Evolutionary conservation across 2,329 filamentous ascomycete species (phyloP).

Genomic region (Herpomyces periplanetae): DNA sequence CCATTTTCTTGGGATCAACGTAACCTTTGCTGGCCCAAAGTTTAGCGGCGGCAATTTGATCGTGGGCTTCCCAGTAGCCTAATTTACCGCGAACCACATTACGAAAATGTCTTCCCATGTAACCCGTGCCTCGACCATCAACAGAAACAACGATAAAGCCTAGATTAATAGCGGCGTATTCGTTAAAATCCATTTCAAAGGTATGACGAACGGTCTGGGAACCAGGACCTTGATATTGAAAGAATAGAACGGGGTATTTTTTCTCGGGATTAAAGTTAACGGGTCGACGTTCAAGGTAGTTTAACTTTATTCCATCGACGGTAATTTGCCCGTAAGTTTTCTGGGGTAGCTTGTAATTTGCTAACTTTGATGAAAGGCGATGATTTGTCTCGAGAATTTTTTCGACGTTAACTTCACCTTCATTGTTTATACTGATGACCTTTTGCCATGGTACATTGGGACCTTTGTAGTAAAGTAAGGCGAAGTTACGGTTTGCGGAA

Average conservation of each 20-base stretch:
- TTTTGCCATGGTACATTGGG: slow-evolving; percentile 68
- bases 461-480: slow-evolving; percentile 43
- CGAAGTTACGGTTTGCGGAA: slow-evolving; percentile 40
- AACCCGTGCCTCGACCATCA: slow-evolving; percentile 71
- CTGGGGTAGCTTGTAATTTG: slow-evolving; percentile 40
- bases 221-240: slow-evolving; percentile 73
- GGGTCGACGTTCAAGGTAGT: slow-evolving; percentile 46
- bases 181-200: slow-evolving; percentile 58
- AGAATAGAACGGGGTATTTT: slow-evolving; percentile 74
- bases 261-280: slow-evolving; percentile 50
- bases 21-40: slow-evolving; percentile 45
- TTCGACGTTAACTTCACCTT: slow-evolving; percentile 19
- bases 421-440: slow-evolving; percentile 42
- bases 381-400: slow-evolving; percentile 40
- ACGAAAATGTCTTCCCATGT: slow-evolving; percentile 42
- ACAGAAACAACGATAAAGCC: slow-evolving; percentile 85
- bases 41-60: slow-evolving; percentile 67
- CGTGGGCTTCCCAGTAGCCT: slow-evolving; percentile 42
- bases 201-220: slow-evolving; percentile 49
- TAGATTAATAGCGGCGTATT: slow-evolving; percentile 43
- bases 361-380: slow-evolving; percentile 22
- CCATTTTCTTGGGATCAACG: slow-evolving; percentile 39
- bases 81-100: slow-evolving; percentile 47
- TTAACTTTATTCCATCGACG: slow-evolving; percentile 33
- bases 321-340: slow-evolving; percentile 45